These are phyloP conservation scores for Xerocomus spinulosus DNA, from an alignment of 768 basidiomycete species.

Conservation along the genomic window DNA sequence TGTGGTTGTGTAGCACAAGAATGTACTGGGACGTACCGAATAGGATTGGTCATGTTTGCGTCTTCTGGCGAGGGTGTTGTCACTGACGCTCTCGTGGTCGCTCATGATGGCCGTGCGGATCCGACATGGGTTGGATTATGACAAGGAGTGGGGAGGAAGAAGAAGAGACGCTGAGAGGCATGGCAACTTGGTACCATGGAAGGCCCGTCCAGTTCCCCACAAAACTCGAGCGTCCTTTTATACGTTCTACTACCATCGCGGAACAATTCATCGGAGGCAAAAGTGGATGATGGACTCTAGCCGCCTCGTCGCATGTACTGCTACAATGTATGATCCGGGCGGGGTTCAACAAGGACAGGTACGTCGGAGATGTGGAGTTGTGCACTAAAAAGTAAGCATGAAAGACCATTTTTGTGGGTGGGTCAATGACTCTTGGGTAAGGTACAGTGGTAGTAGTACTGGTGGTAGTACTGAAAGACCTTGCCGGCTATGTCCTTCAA, in stretches of 20 bases:
- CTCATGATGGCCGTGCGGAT: no score
- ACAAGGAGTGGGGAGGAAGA: background rate
- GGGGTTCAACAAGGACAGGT: slow-evolving; percentile 1
- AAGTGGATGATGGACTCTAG: slow-evolving; percentile 14
- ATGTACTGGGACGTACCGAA: slow-evolving; percentile 13
- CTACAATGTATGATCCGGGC: slow-evolving; percentile 14
- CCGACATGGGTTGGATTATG: no score
- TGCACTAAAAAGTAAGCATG: background rate
- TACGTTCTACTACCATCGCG: slow-evolving; percentile 2
- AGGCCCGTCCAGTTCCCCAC: background rate
- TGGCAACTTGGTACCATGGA: background rate
- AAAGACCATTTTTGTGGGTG: slow-evolving; percentile 3
- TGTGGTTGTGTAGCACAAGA: slow-evolving; percentile 2
- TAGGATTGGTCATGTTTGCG: slow-evolving; percentile 4
- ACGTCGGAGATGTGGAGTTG: background rate
- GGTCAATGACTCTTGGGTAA: slow-evolving; percentile 14
- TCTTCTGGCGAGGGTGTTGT: background rate
- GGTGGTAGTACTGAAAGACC: no score
- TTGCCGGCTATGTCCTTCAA: slow-evolving; percentile 3
- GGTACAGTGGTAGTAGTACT: no score
- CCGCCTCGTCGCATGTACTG: background rate
- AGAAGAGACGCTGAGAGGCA: background rate
- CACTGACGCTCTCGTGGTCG: no score
- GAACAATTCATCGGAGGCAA: slow-evolving; percentile 8
- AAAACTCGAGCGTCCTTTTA: slow-evolving; percentile 7